phyloP scores from a whole-genome alignment of 495 filamentous ascomycete genomes.

The Immersiella caudata region DNA sequence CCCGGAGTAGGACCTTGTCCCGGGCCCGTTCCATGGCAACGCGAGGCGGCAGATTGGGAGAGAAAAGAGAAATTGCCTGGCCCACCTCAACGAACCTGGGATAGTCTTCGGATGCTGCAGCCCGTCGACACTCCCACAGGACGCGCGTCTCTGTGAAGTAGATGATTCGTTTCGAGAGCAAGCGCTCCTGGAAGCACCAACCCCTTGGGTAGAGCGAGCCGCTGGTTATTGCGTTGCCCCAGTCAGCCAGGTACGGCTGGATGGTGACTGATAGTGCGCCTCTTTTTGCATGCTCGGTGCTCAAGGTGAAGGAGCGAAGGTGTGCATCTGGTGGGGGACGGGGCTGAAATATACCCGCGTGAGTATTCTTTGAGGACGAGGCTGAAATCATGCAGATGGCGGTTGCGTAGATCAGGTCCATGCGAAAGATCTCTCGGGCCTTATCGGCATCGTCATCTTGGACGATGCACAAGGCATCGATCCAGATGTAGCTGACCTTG shows the following conservation, averaged over 20 bases:
- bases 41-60: constrained; percentile 8
- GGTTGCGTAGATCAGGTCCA: constrained; percentile 12
- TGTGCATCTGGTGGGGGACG: background rate
- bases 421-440: constrained; percentile 3
- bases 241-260: constrained; percentile 4
- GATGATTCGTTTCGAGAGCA: constrained; percentile 9
- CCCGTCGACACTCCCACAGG: constrained; percentile 5
- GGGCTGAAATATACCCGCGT: background rate
- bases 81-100: background rate
- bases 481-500: constrained; percentile 13
- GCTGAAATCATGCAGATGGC: constrained; percentile 12
- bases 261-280: constrained; percentile 3
- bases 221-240: constrained; percentile 1
- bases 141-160: constrained; percentile 10
- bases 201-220: constrained; percentile 3
- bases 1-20: background rate
- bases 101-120: constrained; percentile 7
- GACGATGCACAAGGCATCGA: constrained; percentile 14
- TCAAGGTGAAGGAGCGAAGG: constrained; percentile 8
- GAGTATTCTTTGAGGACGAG: constrained; percentile 5
- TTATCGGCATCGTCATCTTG: constrained; percentile 17
- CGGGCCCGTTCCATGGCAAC: background rate
- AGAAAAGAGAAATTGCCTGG: background rate
- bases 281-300: background rate
- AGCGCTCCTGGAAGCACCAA: constrained; percentile 15